phyloP scores from a whole-genome alignment of 1,139 yeast genomes.

The Lodderomyces elongisporus region DNA sequence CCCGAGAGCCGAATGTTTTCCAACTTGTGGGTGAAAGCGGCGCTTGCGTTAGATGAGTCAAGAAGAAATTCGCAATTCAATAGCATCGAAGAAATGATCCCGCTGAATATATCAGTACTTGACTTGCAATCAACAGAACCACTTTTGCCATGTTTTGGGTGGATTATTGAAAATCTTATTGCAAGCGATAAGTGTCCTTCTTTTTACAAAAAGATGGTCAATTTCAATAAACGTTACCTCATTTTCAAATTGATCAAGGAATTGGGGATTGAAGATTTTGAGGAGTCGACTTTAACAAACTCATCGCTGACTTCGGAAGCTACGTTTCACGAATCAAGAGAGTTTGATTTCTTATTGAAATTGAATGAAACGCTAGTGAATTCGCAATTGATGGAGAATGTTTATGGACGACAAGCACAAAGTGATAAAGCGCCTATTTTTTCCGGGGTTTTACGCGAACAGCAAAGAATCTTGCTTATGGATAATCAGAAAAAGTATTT shows the following conservation, averaged over 20 bases:
- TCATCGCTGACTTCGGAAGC: conserved; percentile 5
- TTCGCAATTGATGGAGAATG: conserved; percentile 19
- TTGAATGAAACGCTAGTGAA: conserved; percentile 35
- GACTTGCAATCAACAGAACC: conserved; percentile 37
- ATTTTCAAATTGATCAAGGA: conserved; percentile 40
- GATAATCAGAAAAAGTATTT: conserved; percentile 34
- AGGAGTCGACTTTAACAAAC: conserved; percentile 12
- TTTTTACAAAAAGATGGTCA: conserved; percentile 26
- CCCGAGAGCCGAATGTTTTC: conserved; percentile 76
- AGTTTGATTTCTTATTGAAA: conserved; percentile 42
- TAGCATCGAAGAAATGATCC: conserved; percentile 34
- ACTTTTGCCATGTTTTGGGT: conserved; percentile 76
- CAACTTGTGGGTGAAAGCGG: conserved; percentile 58
- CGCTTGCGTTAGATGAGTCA: conserved; percentile 23
- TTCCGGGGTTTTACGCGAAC: conserved; percentile 29
- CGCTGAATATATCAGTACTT: conserved; percentile 20
- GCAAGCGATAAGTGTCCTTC: conserved; percentile 35
- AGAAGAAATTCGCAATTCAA: conserved; percentile 17
- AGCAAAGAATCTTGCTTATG: conserved; percentile 27
- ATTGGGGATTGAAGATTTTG: conserved; percentile 36
- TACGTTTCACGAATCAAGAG: conserved; percentile 33
- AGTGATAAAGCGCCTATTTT: conserved; percentile 28
- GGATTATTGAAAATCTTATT: conserved; percentile 43
- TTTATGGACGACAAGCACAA: conserved; percentile 12
- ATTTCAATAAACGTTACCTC: conserved; percentile 42